Percentiles rank a stretch among this genome's conserved stretches.
Conservation (phyloP, 495 filamentous ascomycete species). For the Saxispiralis lemnorum region DNA sequence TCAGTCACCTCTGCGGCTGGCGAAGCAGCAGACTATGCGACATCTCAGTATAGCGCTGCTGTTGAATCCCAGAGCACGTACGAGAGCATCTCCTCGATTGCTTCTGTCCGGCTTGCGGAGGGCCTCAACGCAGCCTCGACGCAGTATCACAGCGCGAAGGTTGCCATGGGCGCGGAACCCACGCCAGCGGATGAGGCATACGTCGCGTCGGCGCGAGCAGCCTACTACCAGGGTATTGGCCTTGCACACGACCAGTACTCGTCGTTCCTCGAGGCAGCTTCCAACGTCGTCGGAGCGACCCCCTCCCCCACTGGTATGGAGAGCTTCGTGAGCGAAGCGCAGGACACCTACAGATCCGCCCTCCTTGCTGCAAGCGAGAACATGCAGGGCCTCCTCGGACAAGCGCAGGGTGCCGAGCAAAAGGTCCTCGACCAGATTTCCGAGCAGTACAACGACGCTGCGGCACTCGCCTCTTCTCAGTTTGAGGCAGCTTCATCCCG, state of each 20-base stretch:
- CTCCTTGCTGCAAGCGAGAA: constrained; percentile 33
- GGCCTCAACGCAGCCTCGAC: constrained; percentile 46
- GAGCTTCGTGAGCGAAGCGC: constrained; percentile 27
- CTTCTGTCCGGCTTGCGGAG: constrained; percentile 44
- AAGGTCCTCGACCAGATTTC: constrained; percentile 31
- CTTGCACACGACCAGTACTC: constrained; percentile 61
- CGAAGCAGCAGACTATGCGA: constrained; percentile 26
- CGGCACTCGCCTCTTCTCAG: constrained; percentile 32
- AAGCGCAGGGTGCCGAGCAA: constrained; percentile 19
- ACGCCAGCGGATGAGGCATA: constrained; percentile 37
- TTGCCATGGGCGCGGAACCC: constrained; percentile 39
- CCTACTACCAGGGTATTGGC: constrained; percentile 63
- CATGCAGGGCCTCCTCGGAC: constrained; percentile 27
- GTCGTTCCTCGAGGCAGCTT: constrained; percentile 52
- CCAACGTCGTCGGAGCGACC: constrained; percentile 32
- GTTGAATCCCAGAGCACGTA: constrained; percentile 33
- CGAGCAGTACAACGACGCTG: constrained; percentile 30
- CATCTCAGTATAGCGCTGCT: constrained; percentile 43
- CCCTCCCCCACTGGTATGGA: constrained; percentile 28
- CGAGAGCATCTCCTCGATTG: constrained; percentile 44
- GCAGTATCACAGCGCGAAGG: constrained; percentile 43
- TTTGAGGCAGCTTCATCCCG: constrained; percentile 20
- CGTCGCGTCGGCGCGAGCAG: constrained; percentile 43
- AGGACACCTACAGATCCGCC: constrained; percentile 29
- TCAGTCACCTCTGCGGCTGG: constrained; percentile 15